A percentile compares a stretch with the other conserved stretches of the same genome.
Conservation (phyloP, 768 basidiomycete genomes). For the Tulasnella sp. region DNA sequence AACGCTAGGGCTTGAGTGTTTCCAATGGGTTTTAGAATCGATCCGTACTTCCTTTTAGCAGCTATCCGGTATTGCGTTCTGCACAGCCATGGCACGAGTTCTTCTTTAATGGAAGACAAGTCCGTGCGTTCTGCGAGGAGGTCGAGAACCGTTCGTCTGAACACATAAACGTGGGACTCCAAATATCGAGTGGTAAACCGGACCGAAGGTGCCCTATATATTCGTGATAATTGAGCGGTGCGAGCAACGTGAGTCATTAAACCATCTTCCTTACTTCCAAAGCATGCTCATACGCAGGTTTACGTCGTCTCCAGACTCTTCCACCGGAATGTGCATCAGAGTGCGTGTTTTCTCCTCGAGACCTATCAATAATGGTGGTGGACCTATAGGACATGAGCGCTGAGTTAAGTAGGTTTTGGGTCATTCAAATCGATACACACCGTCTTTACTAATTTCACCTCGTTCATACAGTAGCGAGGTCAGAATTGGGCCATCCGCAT, state of each 20-base stretch:
- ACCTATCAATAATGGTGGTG: conserved; percentile 40
- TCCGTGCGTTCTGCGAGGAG: conserved; percentile 49
- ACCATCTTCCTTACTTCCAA: conserved; percentile 36
- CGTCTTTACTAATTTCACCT: conserved; percentile 15
- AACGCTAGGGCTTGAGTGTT: conserved; percentile 25
- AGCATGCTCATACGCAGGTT: conserved; percentile 67
- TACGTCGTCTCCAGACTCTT: conserved; percentile 60
- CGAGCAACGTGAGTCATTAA: not conserved
- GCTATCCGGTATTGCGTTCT: conserved; percentile 56
- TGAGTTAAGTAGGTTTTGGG: not conserved
- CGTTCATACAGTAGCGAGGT: conserved; percentile 30
- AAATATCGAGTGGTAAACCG: conserved; percentile 36
- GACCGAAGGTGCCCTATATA: conserved; percentile 1
- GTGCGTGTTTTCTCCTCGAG: conserved; percentile 56
- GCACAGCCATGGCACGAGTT: conserved; percentile 87
- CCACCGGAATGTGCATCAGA: conserved; percentile 59
- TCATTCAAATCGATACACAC: not conserved
- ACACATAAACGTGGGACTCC: conserved; percentile 89
- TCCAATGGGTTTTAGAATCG: not conserved
- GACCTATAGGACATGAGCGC: not conserved
- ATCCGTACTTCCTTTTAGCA: conserved; percentile 19
- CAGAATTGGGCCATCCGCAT: conserved; percentile 46
- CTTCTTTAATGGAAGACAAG: conserved; percentile 76
- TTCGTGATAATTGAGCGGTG: conserved; percentile 6
- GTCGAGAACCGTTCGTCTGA: conserved; percentile 61